Base-by-base conservation (phyloP, 2,329 filamentous ascomycete species). In the Fusarium veterinarium region DNA sequence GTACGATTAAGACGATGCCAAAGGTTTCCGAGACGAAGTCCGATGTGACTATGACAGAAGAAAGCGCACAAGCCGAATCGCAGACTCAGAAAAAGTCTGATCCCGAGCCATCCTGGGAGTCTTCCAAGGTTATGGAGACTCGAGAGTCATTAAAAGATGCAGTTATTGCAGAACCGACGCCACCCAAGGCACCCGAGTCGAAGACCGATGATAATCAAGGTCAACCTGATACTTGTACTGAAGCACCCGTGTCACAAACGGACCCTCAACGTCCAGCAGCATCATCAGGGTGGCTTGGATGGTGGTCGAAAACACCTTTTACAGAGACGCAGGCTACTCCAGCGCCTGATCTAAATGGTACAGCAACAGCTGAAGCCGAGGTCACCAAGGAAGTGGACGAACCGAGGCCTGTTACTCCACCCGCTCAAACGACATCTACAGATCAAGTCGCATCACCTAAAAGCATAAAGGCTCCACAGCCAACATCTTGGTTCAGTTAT, bases 261-360 rank as follows among this genome's bases (percentile, higher is more conserved):
- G 45, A 60, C 25, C 25, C 49, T 17, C 48, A 64, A 37, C 65
- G 67, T 28, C 78, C 78, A 9, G 65, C 74, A 28, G 74, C 82
- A 28, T 81, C 86, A 11, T 84, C 86, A 31, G 83, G 87, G 25
- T 91, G 89, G 89, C 79, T 90, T 20, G 84, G 86, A 37, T 90
- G 89, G 88, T 81, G 88, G 76, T 77, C 76, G 20, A 80, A 69
- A 53, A 71, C 73, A 17, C 76, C 79, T n/a, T 71, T 77, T 38
- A 73, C 72, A 13, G 79, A 79, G 33, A 72, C 73, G 13, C 71
- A 76, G 30, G 25, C 64, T 12, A 49, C 55, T n/a, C 42, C 67
- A 23, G 30, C 12, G 17, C 40, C 66, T 23, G 46, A 63, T 6
- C 31, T 48, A 53, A 58, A 63, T 67, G 52, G 74, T 77, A 61